phyloP scores from a whole-genome alignment of 148 eudicot genomes.

The Oxyria digyna region DNA sequence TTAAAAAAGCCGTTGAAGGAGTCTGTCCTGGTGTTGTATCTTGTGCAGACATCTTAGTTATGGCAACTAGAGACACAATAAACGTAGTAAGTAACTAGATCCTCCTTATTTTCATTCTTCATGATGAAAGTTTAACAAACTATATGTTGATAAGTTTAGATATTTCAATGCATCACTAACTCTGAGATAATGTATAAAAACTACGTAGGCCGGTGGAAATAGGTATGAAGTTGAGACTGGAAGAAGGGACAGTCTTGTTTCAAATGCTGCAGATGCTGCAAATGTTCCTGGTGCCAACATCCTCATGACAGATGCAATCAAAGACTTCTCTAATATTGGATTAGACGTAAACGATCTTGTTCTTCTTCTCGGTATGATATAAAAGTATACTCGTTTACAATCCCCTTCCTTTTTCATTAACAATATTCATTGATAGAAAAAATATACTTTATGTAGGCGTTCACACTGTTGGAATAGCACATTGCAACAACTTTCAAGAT shows the following conservation, averaged over 20 bases:
- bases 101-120: no score
- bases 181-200: neutral
- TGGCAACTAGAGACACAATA: conserved; percentile 41
- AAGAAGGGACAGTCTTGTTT: conserved; percentile 36
- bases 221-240: conserved; percentile 40
- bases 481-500: conserved; percentile 16
- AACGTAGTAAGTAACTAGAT: conserved; percentile 16
- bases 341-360: conserved; percentile 24
- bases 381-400: neutral
- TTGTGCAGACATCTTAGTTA: conserved; percentile 40
- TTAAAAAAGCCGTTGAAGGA: conserved; percentile 31
- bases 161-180: neutral
- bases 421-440: no score
- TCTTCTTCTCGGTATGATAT: conserved; percentile 22
- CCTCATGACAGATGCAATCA: conserved; percentile 10
- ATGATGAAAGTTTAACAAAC: neutral
- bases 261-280: conserved; percentile 19
- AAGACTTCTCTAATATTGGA: conserved; percentile 19
- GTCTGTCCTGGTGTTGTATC: conserved; percentile 47
- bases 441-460: neutral
- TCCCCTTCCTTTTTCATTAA: no score
- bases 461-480: conserved; percentile 14
- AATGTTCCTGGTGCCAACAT: conserved; percentile 22
- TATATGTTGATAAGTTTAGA: neutral
- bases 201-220: conserved; percentile 34